Conservation (phyloP, 2,329 filamentous ascomycete genomes). For the Fusarium liriodendri region DNA sequence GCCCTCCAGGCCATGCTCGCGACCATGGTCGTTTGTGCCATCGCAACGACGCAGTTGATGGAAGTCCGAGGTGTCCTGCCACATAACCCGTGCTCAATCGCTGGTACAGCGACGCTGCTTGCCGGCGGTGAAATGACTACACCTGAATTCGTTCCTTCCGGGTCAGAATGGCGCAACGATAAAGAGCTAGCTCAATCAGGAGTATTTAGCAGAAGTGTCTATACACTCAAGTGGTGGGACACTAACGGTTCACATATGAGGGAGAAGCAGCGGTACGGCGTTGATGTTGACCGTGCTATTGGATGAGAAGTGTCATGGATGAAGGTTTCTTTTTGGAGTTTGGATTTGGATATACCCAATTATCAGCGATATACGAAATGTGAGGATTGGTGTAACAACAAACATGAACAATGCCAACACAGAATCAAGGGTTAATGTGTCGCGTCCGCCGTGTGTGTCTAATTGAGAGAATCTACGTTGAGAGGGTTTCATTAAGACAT, state of each 20-base stretch:
- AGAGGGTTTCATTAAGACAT: no score
- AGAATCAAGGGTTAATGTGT: not conserved
- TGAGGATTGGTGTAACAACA: not conserved
- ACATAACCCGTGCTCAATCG: conserved; percentile 46
- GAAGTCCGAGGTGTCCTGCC: conserved; percentile 40
- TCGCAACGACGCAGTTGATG: conserved; percentile 39
- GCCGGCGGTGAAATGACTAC: conserved; percentile 43
- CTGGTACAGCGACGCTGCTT: conserved; percentile 42
- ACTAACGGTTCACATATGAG: conserved; percentile 1
- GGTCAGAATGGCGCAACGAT: conserved; percentile 42
- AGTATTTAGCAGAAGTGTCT: conserved; percentile 21
- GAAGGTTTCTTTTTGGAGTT: not conserved
- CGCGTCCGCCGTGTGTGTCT: no score
- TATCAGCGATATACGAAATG: not conserved
- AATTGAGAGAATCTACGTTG: no score
- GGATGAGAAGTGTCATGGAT: not conserved
- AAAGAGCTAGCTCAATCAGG: conserved; percentile 27
- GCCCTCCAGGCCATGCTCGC: conserved; percentile 46
- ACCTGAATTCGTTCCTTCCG: conserved; percentile 32
- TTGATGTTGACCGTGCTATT: conserved; percentile 40
- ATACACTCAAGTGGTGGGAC: conserved; percentile 62
- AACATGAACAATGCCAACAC: not conserved
- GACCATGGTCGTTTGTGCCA: conserved; percentile 42
- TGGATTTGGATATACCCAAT: conserved; percentile 1
- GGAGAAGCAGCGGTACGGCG: conserved; percentile 44